Percentiles rank a stretch among this genome's conserved stretches.
Conservation (phyloP, 1,284 basidiomycete species). For the Papiliotrema nemorosa region DNA sequence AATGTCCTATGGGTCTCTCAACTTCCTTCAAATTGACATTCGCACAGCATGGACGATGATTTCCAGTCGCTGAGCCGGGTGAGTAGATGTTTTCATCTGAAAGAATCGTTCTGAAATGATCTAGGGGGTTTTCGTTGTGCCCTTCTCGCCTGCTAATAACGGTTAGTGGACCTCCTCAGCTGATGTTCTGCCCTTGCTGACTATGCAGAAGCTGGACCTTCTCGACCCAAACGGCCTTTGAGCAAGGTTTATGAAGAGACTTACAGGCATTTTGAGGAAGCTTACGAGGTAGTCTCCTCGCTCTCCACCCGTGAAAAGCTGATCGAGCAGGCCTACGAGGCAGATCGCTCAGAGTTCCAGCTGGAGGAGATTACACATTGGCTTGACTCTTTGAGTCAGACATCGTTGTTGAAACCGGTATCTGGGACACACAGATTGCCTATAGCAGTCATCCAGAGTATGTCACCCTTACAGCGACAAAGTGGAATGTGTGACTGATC, state of each 20-base stretch:
- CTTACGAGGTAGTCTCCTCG: constrained; percentile 16
- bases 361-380: constrained; percentile 36
- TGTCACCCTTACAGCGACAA: constrained; percentile 9
- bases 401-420: constrained; percentile 15
- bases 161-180: background rate
- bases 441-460: constrained; percentile 38
- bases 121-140: constrained; percentile 38
- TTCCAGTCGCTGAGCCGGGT: constrained; percentile 39
- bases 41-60: constrained; percentile 20
- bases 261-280: constrained; percentile 12
- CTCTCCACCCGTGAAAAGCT: background rate
- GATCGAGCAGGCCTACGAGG: constrained; percentile 24
- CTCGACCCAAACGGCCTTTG: constrained; percentile 15
- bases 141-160: constrained; percentile 15
- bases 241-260: constrained; percentile 20
- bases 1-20: too few species aligned
- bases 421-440: constrained; percentile 25
- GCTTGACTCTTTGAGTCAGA: constrained; percentile 22
- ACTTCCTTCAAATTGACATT: background rate
- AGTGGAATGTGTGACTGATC: background rate
- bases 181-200: background rate
- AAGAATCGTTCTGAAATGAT: too few species aligned
- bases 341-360: constrained; percentile 22
- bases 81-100: background rate
- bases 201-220: constrained; percentile 15